A percentile compares a stretch with the other conserved stretches of the same genome.
These are phyloP conservation scores for Barnettozyma sucrosica DNA, from an alignment of 805 yeast genomes.

Conservation along the genomic window DNA sequence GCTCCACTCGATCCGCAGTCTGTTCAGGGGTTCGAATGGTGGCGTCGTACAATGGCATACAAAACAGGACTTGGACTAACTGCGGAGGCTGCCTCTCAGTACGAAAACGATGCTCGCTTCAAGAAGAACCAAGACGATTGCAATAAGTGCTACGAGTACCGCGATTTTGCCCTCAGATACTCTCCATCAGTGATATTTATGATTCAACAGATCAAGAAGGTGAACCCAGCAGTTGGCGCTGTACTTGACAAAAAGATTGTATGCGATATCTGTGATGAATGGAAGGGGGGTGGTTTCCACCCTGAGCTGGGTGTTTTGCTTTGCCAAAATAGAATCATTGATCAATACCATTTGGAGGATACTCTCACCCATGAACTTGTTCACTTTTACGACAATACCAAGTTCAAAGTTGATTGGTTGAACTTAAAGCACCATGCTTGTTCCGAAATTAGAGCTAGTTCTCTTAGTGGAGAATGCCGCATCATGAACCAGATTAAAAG, in stretches of 20 bases:
- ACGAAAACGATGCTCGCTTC: constrained; percentile 47
- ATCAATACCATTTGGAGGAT: constrained; percentile 82
- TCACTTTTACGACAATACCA: constrained; percentile 87
- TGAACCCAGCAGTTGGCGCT: constrained; percentile 36
- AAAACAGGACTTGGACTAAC: constrained; percentile 63
- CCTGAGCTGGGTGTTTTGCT: constrained; percentile 82
- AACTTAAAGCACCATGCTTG: constrained; percentile 93
- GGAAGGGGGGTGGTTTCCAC: constrained; percentile 87
- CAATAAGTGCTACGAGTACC: constrained; percentile 59
- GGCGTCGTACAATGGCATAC: constrained; percentile 69
- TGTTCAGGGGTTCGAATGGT: constrained; percentile 62
- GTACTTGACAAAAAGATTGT: constrained; percentile 47
- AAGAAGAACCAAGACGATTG: constrained; percentile 51
- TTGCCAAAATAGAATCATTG: constrained; percentile 69
- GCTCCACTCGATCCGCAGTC: constrained; percentile 14
- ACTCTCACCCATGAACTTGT: constrained; percentile 88
- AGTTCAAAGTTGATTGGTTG: constrained; percentile 82
- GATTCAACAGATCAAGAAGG: constrained; percentile 71
- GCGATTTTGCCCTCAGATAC: constrained; percentile 73
- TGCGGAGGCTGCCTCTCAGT: constrained; percentile 44
- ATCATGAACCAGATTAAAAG: constrained; percentile 68
- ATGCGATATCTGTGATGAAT: constrained; percentile 81
- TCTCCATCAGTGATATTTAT: constrained; percentile 85
- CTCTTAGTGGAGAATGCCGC: constrained; percentile 92
- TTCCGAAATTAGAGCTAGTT: constrained; percentile 90